Evolutionary conservation across 495 filamentous ascomycete genomes (phyloP).

Genomic region (Xylaria nigripes): DNA sequence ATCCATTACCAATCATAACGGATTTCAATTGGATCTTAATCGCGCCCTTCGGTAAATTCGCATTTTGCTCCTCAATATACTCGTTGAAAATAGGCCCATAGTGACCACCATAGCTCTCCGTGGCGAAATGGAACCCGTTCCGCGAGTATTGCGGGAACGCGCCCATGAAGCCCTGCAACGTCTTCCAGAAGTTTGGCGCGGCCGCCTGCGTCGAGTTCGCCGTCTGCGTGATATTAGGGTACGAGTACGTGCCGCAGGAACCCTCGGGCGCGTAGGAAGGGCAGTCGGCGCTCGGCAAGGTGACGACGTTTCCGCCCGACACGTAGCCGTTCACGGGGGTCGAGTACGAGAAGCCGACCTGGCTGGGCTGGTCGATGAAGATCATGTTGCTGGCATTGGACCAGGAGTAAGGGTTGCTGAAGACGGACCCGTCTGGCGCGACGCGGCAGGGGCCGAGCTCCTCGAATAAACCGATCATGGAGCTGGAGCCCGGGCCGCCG

Average conservation of each 20-base stretch:
- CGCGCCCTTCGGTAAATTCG: slow-evolving; percentile 40
- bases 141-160: slow-evolving; percentile 53
- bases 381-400: slow-evolving; percentile 52
- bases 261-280: slow-evolving; percentile 42
- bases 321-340: slow-evolving; percentile 44
- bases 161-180: slow-evolving; percentile 56
- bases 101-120: slow-evolving; percentile 57
- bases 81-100: slow-evolving; percentile 58
- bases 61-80: slow-evolving; percentile 61
- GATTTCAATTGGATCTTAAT: slow-evolving; percentile 47
- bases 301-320: slow-evolving; percentile 22
- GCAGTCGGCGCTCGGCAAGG: slow-evolving; percentile 41
- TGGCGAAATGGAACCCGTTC: slow-evolving; percentile 50
- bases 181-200: slow-evolving; percentile 52
- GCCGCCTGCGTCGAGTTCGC: slow-evolving; percentile 47
- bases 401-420: slow-evolving; percentile 53
- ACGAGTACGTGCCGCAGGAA: slow-evolving; percentile 50
- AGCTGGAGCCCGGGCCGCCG: slow-evolving; percentile 50
- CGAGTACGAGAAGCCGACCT: slow-evolving; percentile 54
- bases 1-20: slow-evolving; percentile 42
- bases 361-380: slow-evolving; percentile 52
- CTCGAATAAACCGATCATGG: slow-evolving; percentile 56
- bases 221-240: slow-evolving; percentile 41
- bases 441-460: slow-evolving; percentile 56
- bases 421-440: slow-evolving; percentile 38